phyloP scores from a whole-genome alignment of 192 early-diverging fungal genomes.

The Rhizoclosmatium sp. region DNA sequence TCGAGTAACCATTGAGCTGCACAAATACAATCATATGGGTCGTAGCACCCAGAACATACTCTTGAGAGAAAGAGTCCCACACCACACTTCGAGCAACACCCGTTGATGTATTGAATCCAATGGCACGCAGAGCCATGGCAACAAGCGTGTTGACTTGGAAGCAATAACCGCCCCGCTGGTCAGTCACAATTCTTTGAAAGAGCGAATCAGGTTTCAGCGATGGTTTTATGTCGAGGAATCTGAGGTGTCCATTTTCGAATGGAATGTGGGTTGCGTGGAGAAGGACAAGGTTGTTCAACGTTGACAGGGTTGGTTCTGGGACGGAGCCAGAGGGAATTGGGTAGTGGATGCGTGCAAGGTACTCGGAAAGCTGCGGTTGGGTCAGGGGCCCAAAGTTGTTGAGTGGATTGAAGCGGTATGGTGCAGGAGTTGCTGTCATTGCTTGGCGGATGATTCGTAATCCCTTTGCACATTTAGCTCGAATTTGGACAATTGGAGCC shows the following conservation, averaged over 20 bases:
- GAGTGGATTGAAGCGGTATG: background rate
- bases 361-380: background rate
- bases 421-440: background rate
- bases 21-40: constrained; percentile 20
- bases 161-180: background rate
- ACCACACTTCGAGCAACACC: background rate
- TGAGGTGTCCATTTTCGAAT: constrained; percentile 15
- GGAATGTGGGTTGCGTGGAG: background rate
- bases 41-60: background rate
- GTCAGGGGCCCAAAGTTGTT: background rate
- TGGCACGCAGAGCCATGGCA: background rate
- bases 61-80: background rate
- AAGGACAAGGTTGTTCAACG: background rate
- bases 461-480: too few relatives aligned
- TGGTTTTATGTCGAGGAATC: background rate
- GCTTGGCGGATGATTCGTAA: too few relatives aligned
- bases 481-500: too few relatives aligned
- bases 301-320: background rate
- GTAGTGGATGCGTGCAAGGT: background rate
- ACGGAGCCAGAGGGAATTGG: background rate
- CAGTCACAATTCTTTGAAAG: background rate
- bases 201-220: background rate
- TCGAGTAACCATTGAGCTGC: background rate
- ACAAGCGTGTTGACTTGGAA: constrained; percentile 15
- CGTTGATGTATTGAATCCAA: constrained; percentile 3